Conservation (phyloP, 495 filamentous ascomycete genomes). For the Penicillium pulvis region DNA sequence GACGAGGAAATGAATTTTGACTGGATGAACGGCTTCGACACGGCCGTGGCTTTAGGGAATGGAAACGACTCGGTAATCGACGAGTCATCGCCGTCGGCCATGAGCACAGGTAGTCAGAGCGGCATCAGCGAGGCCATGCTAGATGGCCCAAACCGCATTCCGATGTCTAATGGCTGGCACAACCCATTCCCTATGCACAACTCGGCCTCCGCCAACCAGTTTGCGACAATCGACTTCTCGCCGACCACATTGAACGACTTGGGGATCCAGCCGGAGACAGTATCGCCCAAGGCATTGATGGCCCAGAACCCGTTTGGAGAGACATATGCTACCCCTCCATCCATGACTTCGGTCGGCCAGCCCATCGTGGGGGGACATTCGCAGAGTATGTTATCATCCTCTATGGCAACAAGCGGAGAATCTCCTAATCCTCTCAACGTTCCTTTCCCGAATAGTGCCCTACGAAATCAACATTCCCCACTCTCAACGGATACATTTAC, state of each 20-base stretch:
- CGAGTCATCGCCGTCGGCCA: constrained; percentile 90
- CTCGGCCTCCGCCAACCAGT: constrained; percentile 58
- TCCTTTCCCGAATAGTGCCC: constrained; percentile 54
- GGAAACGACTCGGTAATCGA: constrained; percentile 78
- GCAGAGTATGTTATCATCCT: constrained; percentile 60
- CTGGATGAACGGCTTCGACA: constrained; percentile 85
- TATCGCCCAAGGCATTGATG: constrained; percentile 53
- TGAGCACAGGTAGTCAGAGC: constrained; percentile 89
- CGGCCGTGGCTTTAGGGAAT: constrained; percentile 69
- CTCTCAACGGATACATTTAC: constrained; percentile 81
- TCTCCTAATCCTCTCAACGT: constrained; percentile 57
- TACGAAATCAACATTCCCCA: constrained; percentile 64
- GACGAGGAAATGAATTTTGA: constrained; percentile 79
- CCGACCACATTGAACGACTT: constrained; percentile 45
- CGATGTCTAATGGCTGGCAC: constrained; percentile 63
- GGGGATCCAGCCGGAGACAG: constrained; percentile 45
- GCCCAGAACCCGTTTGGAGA: constrained; percentile 48
- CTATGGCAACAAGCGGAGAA: constrained; percentile 57
- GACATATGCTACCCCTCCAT: constrained; percentile 58
- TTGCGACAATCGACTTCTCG: constrained; percentile 58
- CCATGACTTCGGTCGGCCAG: constrained; percentile 61
- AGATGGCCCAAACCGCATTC: constrained; percentile 70
- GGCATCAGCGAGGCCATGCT: constrained; percentile 92
- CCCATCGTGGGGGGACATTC: constrained; percentile 52
- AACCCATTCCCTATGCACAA: constrained; percentile 64